Evolutionary conservation across 805 yeast genomes (phyloP).

Genomic region (Candida tallmaniae): DNA sequence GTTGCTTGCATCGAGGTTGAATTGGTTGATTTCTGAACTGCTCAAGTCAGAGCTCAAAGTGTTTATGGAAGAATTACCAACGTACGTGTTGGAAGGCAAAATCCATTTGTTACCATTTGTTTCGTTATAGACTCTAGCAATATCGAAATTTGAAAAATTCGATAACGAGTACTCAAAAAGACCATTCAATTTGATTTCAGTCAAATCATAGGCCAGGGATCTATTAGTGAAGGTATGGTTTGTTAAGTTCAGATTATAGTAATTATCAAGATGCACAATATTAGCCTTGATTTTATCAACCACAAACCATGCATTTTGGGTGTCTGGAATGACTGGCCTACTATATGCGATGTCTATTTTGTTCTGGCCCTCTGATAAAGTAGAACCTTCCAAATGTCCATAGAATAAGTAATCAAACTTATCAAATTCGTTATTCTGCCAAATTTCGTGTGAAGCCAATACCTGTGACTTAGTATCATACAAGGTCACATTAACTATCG

Average conservation of each 20-base stretch:
- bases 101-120: constrained; percentile 14
- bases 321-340: constrained; percentile 17
- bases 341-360: constrained; percentile 26
- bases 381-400: constrained; percentile 59
- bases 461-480: constrained; percentile 43
- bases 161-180: constrained; percentile 74
- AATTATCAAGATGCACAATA: constrained; percentile 43
- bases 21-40: constrained; percentile 31
- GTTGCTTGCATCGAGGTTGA: constrained; percentile 24
- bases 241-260: constrained; percentile 22
- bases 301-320: constrained; percentile 47
- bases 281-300: constrained; percentile 62
- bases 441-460: constrained; percentile 45
- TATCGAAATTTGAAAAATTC: constrained; percentile 50
- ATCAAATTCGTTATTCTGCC: constrained; percentile 73
- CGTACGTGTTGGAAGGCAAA: constrained; percentile 28
- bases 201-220: constrained; percentile 12
- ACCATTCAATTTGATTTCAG: constrained; percentile 55
- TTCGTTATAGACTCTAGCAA: constrained; percentile 19
- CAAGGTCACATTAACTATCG: constrained; percentile 74
- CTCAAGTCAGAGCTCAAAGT: constrained; percentile 26
- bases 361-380: constrained; percentile 20
- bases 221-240: constrained; percentile 20
- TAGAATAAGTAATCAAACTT: constrained; percentile 76
- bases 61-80: constrained; percentile 39